A percentile compares a stretch with the other conserved stretches of the same genome.
These are phyloP conservation scores for Aspergillus novofumigatus DNA, from an alignment of 2,329 filamentous ascomycete genomes.

Conservation along the genomic window DNA sequence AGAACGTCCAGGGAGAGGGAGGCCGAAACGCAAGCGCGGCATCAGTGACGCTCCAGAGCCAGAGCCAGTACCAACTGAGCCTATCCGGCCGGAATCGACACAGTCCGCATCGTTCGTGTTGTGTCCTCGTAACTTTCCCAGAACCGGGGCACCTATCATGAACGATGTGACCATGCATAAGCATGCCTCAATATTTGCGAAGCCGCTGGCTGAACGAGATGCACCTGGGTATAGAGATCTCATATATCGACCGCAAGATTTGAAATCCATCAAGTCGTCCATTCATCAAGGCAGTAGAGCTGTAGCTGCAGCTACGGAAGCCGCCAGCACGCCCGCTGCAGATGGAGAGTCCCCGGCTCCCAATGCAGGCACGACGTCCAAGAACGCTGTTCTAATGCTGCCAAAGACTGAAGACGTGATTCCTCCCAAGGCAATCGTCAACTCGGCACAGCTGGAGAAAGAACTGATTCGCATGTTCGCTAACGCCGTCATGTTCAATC, in stretches of 20 bases:
- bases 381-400: constrained; percentile 40
- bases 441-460: constrained; percentile 85
- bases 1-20: constrained; percentile 24
- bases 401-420: constrained; percentile 69
- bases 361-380: constrained; percentile 31
- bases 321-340: constrained; percentile 63
- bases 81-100: constrained; percentile 25
- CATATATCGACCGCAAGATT: constrained; percentile 69
- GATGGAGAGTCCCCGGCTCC: constrained; percentile 51
- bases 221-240: constrained; percentile 72
- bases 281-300: constrained; percentile 51
- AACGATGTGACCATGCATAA: constrained; percentile 75
- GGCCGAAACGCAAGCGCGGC: constrained; percentile 41
- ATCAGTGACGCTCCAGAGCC: constrained; percentile 29
- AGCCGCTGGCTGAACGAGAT: constrained; percentile 68
- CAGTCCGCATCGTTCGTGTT: constrained; percentile 35
- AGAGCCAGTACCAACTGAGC: constrained; percentile 24
- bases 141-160: constrained; percentile 67
- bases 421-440: constrained; percentile 86
- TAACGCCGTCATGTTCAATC: constrained; percentile 98
- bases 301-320: constrained; percentile 44
- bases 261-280: constrained; percentile 71
- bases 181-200: constrained; percentile 74
- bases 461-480: constrained; percentile 96
- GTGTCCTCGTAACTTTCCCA: constrained; percentile 50